Evolutionary conservation across 345 rosid species (phyloP).

Genomic region (Eucalyptus cloeziana): DNA sequence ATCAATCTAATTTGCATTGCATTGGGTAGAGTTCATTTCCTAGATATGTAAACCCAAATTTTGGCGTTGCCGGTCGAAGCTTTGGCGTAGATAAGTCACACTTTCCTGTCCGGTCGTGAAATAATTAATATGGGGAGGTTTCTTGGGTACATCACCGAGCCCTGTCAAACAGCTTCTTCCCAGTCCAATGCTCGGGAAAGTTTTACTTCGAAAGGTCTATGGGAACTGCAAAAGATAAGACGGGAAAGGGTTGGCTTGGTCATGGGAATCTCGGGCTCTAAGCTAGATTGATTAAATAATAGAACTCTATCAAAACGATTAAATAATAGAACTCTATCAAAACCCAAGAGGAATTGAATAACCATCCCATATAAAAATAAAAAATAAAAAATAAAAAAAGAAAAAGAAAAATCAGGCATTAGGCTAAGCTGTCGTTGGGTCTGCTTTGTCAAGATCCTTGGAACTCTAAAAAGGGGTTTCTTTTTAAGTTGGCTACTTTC

Average conservation of each 20-base stretch:
- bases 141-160: background rate
- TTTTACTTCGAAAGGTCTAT: background rate
- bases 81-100: background rate
- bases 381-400: too few relatives aligned
- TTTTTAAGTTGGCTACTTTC: background rate
- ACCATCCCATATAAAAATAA: background rate
- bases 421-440: background rate
- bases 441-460: background rate
- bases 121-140: background rate
- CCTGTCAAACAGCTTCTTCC: background rate
- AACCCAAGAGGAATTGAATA: background rate
- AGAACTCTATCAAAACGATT: background rate
- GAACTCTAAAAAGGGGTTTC: background rate
- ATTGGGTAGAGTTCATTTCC: background rate
- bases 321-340: background rate
- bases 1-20: background rate
- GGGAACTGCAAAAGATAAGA: background rate
- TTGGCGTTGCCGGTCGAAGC: background rate
- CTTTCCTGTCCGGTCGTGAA: background rate
- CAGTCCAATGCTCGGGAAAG: background rate
- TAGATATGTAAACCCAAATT: background rate
- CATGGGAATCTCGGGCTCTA: background rate
- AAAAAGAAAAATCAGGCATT: background rate
- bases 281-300: background rate
- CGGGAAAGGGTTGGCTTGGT: background rate